phyloP scores from a whole-genome alignment of 352 stramenopile species.

The Thraustotheca clavata region DNA sequence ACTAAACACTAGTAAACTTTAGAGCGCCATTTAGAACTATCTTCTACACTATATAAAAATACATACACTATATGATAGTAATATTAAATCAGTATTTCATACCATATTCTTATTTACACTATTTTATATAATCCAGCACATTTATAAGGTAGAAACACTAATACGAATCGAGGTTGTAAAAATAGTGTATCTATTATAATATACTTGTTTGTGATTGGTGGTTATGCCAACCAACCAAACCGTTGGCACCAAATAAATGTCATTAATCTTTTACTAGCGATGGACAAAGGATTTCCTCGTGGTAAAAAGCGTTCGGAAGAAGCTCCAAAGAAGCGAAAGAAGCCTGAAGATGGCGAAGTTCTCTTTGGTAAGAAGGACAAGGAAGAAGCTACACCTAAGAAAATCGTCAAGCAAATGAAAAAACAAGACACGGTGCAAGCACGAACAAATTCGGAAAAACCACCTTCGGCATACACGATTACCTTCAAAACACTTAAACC shows the following conservation, averaged over 20 bases:
- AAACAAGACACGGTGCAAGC: constrained; percentile 10
- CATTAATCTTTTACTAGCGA: constrained; percentile 10
- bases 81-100: too few species aligned
- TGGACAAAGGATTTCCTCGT: constrained; percentile 20
- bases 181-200: constrained; percentile 14
- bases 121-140: too few species aligned
- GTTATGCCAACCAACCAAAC: constrained; percentile 15
- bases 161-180: too few species aligned
- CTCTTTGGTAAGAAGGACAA: constrained; percentile 72
- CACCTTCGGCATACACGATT: constrained; percentile 24
- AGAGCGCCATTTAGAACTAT: too few species aligned
- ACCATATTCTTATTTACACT: too few species aligned
- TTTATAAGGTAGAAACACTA: too few species aligned
- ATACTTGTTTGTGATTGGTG: constrained; percentile 27
- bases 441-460: background rate
- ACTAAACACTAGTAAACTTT: too few species aligned
- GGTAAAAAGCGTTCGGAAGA: constrained; percentile 32
- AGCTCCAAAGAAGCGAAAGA: constrained; percentile 22
- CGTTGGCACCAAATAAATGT: background rate
- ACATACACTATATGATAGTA: too few species aligned
- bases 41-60: too few species aligned
- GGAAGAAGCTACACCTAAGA: constrained; percentile 22
- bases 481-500: constrained; percentile 57
- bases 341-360: constrained; percentile 32
- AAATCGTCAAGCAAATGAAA: background rate